Evolutionary conservation across 441 rosid species (phyloP).

Genomic region (Theobroma grandiflorum): DNA sequence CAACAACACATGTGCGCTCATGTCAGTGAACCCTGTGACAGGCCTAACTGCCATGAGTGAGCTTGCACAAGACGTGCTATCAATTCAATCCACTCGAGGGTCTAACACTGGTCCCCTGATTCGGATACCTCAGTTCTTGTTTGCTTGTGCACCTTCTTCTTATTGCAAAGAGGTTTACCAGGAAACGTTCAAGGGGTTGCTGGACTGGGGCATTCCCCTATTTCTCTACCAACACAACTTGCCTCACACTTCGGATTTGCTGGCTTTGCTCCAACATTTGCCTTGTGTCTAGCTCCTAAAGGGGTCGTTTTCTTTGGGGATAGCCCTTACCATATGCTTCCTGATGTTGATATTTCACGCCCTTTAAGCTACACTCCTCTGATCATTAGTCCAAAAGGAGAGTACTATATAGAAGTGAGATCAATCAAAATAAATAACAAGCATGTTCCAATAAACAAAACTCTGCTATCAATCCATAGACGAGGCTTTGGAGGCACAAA

Average conservation of each 20-base stretch:
- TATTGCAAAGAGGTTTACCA: conserved; percentile 31
- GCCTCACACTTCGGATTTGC: conserved; percentile 37
- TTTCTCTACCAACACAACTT: conserved; percentile 43
- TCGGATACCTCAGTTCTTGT: conserved; percentile 32
- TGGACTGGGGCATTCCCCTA: conserved; percentile 37
- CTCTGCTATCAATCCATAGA: conserved; percentile 6
- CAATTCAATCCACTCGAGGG: conserved; percentile 33
- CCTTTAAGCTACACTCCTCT: conserved; percentile 35
- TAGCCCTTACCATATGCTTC: conserved; percentile 34
- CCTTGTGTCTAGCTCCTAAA: conserved; percentile 33
- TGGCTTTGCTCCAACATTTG: conserved; percentile 36
- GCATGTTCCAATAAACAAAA: conserved; percentile 25
- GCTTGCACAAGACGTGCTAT: conserved; percentile 45
- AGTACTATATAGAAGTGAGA: conserved; percentile 36
- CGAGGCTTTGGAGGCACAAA: conserved; percentile 5
- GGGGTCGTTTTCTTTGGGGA: conserved; percentile 46
- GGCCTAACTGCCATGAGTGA: conserved; percentile 33
- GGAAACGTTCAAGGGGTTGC: conserved; percentile 31
- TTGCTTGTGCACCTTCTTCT: conserved; percentile 38
- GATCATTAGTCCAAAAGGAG: conserved; percentile 33
- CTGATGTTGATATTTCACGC: conserved; percentile 28
- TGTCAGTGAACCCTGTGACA: conserved; percentile 38
- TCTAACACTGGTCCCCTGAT: conserved; percentile 31
- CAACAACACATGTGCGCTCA: conserved; percentile 53
- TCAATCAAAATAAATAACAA: conserved; percentile 36